Base-by-base conservation (phyloP, 306 rosid genomes). In the Fragaria ananassa region DNA sequence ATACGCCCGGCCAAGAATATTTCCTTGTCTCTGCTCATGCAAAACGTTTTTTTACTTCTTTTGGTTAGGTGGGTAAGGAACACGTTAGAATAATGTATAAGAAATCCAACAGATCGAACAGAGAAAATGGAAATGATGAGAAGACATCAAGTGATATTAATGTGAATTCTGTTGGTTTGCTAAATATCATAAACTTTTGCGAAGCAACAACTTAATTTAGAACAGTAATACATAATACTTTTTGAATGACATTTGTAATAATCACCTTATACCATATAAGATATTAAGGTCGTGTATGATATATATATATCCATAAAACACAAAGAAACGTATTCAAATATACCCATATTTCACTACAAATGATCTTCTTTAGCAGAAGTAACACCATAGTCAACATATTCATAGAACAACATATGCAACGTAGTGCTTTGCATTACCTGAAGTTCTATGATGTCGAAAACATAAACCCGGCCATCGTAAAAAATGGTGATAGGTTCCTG, bases 381-480 rank as follows among this genome's bases (percentile, higher is more conserved):
- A 45, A 45, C 49, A 45, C 49, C 49, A 11, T 10, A 45, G 14
- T 46, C 3, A 46, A 13, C 51, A 47, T 13, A 47, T 4, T 3
- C 17, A 47, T 13, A 46, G 5, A 13, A 14, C 19, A 47, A 47
- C 4, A 14, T 47, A 47, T 10, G 53, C 39, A 49, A 71, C 49
- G 18, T 29, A 18, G 39, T 10, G 1, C 21, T 37, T 37, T 37
- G 46, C 46, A 42, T 2, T 54, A 83, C 86, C 87, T 79, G 84
- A 45, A 83, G 76, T 72, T 83, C 87, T 13, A 46, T 72, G 1
- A 57, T 19, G 66, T 83, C 84, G 66, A 35, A 76, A 13, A 80
- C 54, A 1, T 75, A 68, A 60, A 35, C 39, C 60, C 71, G 46
- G 35, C 76, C 87, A 34, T 72, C 77, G 41, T 58, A 72, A 72